Percentiles rank a stretch among this genome's conserved stretches.
phyloP scores from a whole-genome alignment of 2,329 filamentous ascomycete genomes.

The Fonsecaea monophora region DNA sequence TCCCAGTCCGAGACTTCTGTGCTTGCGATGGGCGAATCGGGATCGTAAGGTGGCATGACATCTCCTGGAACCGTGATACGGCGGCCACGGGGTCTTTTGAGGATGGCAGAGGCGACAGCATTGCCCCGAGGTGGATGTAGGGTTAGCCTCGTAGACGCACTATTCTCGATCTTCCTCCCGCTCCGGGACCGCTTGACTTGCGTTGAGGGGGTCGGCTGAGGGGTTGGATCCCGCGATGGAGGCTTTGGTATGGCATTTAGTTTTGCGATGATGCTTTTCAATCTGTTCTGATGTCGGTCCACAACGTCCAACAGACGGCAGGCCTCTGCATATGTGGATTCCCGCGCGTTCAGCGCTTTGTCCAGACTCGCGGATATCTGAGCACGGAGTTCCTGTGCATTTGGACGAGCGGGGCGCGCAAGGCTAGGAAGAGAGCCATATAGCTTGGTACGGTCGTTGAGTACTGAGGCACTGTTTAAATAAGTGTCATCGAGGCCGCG shows the following conservation, averaged over 20 bases:
- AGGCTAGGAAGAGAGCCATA: slow-evolving; percentile 60
- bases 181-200: slow-evolving; percentile 51
- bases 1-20: slow-evolving; percentile 55
- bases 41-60: slow-evolving; percentile 49
- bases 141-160: slow-evolving; percentile 49
- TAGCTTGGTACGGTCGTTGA: slow-evolving; percentile 52
- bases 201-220: slow-evolving; percentile 46
- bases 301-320: slow-evolving; percentile 63
- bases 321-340: slow-evolving; percentile 64
- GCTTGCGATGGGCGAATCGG: slow-evolving; percentile 55
- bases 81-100: slow-evolving; percentile 48
- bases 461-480: slow-evolving; percentile 48
- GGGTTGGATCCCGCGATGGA: slow-evolving; percentile 66
- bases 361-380: slow-evolving; percentile 64
- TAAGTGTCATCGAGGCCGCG: slow-evolving; percentile 57
- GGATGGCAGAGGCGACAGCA: slow-evolving; percentile 36
- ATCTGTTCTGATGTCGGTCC: slow-evolving; percentile 62
- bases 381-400: slow-evolving; percentile 59
- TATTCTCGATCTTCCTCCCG: slow-evolving; percentile 48
- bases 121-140: slow-evolving; percentile 42
- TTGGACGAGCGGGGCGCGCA: slow-evolving; percentile 56
- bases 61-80: slow-evolving; percentile 47
- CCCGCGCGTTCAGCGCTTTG: slow-evolving; percentile 61
- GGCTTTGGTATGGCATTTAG: slow-evolving; percentile 67
- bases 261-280: slow-evolving; percentile 67